Evolutionary conservation across 306 rosid genomes (phyloP).

Genomic region (Pachyrhizus erosus): DNA sequence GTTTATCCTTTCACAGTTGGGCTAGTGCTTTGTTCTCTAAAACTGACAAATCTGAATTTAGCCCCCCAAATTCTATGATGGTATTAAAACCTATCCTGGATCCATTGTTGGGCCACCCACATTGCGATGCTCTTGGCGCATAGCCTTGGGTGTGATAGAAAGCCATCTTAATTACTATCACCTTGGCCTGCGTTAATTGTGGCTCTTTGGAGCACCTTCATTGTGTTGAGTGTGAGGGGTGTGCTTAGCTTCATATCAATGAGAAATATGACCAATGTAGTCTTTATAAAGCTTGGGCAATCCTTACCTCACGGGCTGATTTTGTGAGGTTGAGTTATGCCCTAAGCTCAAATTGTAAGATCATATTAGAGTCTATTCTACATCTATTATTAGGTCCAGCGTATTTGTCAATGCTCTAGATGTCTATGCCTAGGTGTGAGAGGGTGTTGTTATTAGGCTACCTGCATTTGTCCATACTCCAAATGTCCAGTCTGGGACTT

Average conservation of each 20-base stretch:
- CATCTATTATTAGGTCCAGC: not conserved
- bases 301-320: not conserved
- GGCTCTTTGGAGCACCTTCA: not conserved
- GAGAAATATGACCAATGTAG: not conserved
- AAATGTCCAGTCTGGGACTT: not conserved
- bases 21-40: not conserved
- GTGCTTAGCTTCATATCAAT: not conserved
- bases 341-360: not conserved
- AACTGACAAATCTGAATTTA: not conserved
- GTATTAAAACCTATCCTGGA: not conserved
- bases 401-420: not conserved
- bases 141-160: not conserved
- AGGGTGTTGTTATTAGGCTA: not conserved
- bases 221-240: not conserved
- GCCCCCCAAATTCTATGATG: not conserved
- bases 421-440: not conserved
- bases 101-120: not conserved
- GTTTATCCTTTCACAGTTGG: not conserved
- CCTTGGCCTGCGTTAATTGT: not conserved
- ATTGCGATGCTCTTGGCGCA: not conserved
- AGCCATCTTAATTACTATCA: not conserved
- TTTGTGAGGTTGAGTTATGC: not conserved
- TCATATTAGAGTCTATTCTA: not conserved
- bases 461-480: not conserved
- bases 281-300: not conserved